A percentile compares a stretch with the other conserved stretches of the same genome.
Conservation (phyloP, 2,329 filamentous ascomycete species). For the Sporothrix phasma region DNA sequence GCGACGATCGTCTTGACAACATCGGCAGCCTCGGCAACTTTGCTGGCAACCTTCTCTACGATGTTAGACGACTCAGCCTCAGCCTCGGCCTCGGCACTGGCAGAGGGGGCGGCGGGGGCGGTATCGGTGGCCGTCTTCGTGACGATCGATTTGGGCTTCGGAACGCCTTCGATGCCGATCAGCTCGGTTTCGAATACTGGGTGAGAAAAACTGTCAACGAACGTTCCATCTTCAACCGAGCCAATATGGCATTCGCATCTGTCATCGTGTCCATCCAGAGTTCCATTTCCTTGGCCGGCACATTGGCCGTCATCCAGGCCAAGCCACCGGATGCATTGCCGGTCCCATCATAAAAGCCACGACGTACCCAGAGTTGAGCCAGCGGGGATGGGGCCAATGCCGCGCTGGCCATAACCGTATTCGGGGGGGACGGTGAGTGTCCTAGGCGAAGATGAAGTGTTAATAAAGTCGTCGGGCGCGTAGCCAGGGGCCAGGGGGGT, state of each 20-base stretch:
- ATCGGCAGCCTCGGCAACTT: constrained; percentile 39
- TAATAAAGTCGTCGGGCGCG: too few species aligned
- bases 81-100: constrained; percentile 27
- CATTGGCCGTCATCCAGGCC: too few species aligned
- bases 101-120: constrained; percentile 23
- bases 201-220: background rate
- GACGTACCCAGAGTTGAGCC: constrained; percentile 63
- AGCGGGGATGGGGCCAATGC: constrained; percentile 72
- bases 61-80: constrained; percentile 41
- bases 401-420: constrained; percentile 68
- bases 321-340: background rate
- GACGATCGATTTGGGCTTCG: constrained; percentile 38
- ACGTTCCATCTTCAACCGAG: too few species aligned
- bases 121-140: constrained; percentile 29
- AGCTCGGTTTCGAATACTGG: constrained; percentile 64
- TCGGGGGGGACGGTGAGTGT: constrained; percentile 84
- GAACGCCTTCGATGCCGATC: constrained; percentile 68
- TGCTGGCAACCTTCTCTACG: constrained; percentile 38
- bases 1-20: constrained; percentile 42
- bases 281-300: background rate
- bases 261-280: background rate
- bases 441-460: too few species aligned
- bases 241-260: too few species aligned
- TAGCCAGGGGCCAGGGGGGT: too few species aligned
- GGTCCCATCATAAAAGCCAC: background rate